A percentile compares a stretch with the other conserved stretches of the same genome.
Evolutionary conservation across 768 basidiomycete genomes (phyloP).

Genomic region (Brasilioporus rufonigricans): DNA sequence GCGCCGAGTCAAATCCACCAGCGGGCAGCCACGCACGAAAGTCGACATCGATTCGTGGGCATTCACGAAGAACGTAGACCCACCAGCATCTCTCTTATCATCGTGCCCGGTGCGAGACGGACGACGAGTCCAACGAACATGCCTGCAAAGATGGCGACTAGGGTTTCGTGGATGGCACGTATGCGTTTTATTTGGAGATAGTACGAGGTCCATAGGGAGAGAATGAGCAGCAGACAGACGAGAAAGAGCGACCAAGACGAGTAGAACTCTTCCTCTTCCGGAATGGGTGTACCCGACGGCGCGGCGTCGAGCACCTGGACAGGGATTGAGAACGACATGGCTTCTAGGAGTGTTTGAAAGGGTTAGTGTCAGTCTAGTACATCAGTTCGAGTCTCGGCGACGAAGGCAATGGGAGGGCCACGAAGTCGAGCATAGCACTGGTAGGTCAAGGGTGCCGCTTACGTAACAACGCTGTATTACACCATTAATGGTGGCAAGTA

Average conservation of each 20-base stretch:
- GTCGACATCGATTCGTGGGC: not conserved
- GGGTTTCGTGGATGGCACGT: constrained; percentile 92
- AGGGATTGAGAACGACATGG: constrained; percentile 41
- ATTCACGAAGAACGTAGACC: constrained; percentile 44
- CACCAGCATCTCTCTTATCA: constrained; percentile 98
- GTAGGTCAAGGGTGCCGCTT: constrained; percentile 1
- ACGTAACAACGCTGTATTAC: constrained; percentile 12
- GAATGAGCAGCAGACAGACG: constrained; percentile 86
- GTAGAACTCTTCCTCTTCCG: constrained; percentile 86
- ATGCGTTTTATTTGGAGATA: constrained; percentile 97
- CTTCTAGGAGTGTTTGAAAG: constrained; percentile 15
- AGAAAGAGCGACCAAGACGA: constrained; percentile 94
- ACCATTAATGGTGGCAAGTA: not conserved
- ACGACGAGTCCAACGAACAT: constrained; percentile 95
- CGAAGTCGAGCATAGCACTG: not conserved
- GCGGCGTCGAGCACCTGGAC: constrained; percentile 23
- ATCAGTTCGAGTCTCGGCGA: constrained; percentile 5
- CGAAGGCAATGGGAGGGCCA: not conserved
- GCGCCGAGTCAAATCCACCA: not conserved
- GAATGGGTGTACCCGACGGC: constrained; percentile 37
- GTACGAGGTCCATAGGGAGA: constrained; percentile 95
- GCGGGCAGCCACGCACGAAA: not conserved
- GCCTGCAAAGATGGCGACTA: constrained; percentile 93
- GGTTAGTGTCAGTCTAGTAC: constrained; percentile 7
- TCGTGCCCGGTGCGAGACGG: constrained; percentile 84